phyloP scores from a whole-genome alignment of 768 basidiomycete genomes.

The Mycena crocata region DNA sequence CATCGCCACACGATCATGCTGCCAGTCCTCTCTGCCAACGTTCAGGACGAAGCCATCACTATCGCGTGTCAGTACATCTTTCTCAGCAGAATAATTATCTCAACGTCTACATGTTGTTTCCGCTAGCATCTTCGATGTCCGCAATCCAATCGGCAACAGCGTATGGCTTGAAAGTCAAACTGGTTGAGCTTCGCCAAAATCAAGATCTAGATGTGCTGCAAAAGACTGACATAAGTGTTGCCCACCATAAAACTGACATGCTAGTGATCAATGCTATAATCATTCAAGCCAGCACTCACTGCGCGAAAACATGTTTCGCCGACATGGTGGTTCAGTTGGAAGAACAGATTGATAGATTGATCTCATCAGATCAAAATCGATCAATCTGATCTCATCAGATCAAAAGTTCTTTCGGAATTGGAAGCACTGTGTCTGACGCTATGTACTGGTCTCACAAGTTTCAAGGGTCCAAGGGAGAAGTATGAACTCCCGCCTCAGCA shows the following conservation, averaged over 20 bases:
- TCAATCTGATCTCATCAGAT: too few relatives aligned
- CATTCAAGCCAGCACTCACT: slow-evolving; percentile 22
- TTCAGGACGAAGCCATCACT: slow-evolving; percentile 61
- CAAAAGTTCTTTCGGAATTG: too few relatives aligned
- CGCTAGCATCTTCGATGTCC: slow-evolving; percentile 43
- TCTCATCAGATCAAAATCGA: too few relatives aligned
- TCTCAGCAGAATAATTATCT: not conserved
- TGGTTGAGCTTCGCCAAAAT: not conserved
- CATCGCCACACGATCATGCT: slow-evolving; percentile 46
- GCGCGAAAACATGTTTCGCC: slow-evolving; percentile 35
- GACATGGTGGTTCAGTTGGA: slow-evolving; percentile 4
- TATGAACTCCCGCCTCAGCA: too few relatives aligned
- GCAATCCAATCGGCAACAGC: slow-evolving; percentile 42
- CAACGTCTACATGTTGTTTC: slow-evolving; percentile 37
- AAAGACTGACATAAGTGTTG: slow-evolving; percentile 47
- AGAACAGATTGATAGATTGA: too few relatives aligned
- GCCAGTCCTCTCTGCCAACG: slow-evolving; percentile 56
- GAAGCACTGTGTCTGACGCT: too few relatives aligned
- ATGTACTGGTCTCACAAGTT: too few relatives aligned
- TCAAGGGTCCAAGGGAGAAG: too few relatives aligned
- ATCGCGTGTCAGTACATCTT: not conserved
- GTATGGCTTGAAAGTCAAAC: slow-evolving; percentile 39
- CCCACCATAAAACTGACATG: slow-evolving; percentile 48
- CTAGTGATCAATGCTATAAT: not conserved
- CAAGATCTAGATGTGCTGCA: not conserved